A percentile compares a stretch with the other conserved stretches of the same genome.
Evolutionary conservation across 169 alveolate species (phyloP).

Genomic region (Plasmodium gonderi): DNA sequence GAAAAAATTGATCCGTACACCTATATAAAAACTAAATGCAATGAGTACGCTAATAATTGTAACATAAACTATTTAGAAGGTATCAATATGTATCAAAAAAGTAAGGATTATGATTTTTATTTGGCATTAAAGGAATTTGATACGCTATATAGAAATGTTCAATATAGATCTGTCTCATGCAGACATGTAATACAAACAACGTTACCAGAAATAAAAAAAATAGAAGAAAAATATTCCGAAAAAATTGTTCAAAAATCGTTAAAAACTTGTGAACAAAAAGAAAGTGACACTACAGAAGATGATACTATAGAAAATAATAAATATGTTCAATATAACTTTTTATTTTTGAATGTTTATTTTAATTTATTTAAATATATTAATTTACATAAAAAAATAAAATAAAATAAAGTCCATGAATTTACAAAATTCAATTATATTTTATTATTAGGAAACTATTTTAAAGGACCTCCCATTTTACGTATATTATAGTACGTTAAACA

Average conservation of each 20-base stretch:
- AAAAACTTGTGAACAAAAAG: background rate
- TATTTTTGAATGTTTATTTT: background rate
- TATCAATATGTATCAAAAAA: background rate
- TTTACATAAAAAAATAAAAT: no score
- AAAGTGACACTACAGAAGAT: background rate
- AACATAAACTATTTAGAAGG: background rate
- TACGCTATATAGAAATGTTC: background rate
- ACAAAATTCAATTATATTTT: no score
- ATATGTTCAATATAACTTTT: background rate
- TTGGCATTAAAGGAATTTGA: background rate
- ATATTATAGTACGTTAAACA: background rate
- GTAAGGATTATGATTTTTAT: background rate
- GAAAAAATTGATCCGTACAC: background rate
- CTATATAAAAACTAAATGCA: background rate
- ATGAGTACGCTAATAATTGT: background rate
- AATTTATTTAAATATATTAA: no score
- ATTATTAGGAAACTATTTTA: no score
- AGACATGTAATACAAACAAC: background rate
- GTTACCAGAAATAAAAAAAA: background rate
- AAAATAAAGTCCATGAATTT: no score
- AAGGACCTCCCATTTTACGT: background rate
- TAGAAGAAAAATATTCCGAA: background rate
- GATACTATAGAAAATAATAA: background rate
- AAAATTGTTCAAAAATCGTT: background rate
- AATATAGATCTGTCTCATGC: background rate